These are phyloP conservation scores for Ballota nigra DNA, from an alignment of 257 asterid species.

Conservation along the genomic window DNA sequence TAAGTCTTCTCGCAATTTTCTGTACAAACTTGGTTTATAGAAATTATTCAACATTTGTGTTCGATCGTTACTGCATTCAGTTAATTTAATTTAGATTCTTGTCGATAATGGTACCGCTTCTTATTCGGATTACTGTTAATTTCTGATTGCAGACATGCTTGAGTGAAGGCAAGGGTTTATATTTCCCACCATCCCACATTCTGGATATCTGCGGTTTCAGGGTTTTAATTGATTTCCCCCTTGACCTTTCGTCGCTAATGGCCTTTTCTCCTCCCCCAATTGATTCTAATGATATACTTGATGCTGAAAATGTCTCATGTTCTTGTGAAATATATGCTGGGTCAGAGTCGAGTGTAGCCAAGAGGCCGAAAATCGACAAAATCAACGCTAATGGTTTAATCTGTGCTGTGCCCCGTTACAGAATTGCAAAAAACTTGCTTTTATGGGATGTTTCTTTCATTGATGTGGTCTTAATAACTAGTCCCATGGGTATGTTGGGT, in stretches of 20 bases:
- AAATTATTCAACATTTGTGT: background rate
- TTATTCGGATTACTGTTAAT: background rate
- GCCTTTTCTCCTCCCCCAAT: constrained; percentile 61
- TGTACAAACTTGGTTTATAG: background rate
- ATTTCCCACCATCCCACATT: constrained; percentile 84
- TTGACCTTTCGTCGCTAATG: constrained; percentile 75
- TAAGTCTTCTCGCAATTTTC: constrained; percentile 9
- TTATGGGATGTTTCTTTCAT: constrained; percentile 54
- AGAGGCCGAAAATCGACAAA: constrained; percentile 30
- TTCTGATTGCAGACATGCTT: constrained; percentile 69
- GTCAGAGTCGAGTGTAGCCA: constrained; percentile 22
- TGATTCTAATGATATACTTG: constrained; percentile 23
- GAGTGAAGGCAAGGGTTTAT: constrained; percentile 68
- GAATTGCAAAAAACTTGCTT: constrained; percentile 53
- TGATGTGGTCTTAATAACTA: constrained; percentile 73
- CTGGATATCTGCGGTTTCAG: constrained; percentile 59
- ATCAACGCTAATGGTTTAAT: constrained; percentile 47
- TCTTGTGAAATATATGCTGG: constrained; percentile 24
- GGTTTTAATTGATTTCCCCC: constrained; percentile 72
- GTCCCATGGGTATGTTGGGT: constrained; percentile 78
- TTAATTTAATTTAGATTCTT: background rate
- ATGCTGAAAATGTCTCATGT: constrained; percentile 12
- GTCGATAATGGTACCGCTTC: constrained; percentile 10
- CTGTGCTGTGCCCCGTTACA: constrained; percentile 67
- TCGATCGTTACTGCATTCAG: background rate